Conservation (phyloP, 1,284 basidiomycete species). For the Hortiboletus rubellus region DNA sequence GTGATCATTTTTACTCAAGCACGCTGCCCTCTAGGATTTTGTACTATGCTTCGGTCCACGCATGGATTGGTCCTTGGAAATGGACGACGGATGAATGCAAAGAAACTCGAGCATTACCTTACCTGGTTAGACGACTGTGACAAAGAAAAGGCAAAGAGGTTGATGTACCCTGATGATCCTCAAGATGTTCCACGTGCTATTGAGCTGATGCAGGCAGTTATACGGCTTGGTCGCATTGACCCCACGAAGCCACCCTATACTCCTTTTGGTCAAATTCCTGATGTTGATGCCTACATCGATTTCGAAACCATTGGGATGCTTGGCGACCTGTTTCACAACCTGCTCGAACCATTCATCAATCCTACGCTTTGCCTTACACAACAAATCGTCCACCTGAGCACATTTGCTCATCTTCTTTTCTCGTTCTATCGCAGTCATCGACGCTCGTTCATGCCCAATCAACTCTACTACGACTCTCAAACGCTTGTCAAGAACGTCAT, state of each 20-base stretch:
- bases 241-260: background rate
- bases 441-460: background rate
- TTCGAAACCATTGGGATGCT: background rate
- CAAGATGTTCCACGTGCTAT: constrained; percentile 24
- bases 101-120: too few species aligned
- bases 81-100: too few species aligned
- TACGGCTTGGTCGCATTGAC: background rate
- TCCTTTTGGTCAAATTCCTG: background rate
- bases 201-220: constrained; percentile 10
- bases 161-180: constrained; percentile 15
- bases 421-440: background rate
- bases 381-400: background rate
- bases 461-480: constrained; percentile 1
- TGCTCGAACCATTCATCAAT: constrained; percentile 6
- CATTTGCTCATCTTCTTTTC: background rate
- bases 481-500: constrained; percentile 7
- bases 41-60: too few species aligned
- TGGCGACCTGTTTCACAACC: background rate
- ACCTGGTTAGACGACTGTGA: too few species aligned
- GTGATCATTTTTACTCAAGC: too few species aligned
- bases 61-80: too few species aligned
- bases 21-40: too few species aligned
- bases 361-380: background rate
- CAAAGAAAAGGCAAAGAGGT: too few species aligned
- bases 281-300: background rate